Base-by-base conservation (phyloP, 306 rosid species). In the cucumber (Cucumis sativus) region DNA sequence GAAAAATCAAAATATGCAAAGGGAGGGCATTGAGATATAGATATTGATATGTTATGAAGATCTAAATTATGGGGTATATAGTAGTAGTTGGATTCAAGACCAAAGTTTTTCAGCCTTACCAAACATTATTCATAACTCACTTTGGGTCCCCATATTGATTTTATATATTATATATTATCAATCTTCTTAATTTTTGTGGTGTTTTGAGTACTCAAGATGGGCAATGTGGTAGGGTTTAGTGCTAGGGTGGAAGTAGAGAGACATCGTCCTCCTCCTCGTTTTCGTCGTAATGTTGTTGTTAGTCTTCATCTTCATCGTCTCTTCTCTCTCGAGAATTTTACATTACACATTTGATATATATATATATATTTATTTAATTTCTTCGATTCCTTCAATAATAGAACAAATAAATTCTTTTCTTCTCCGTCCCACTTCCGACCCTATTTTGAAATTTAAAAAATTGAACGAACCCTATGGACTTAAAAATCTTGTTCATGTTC, bases 51-150 rank as follows among this genome's bases (percentile, higher is more conserved):
- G 9, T 37, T 43, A 1, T 76, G 54, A 41, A 59, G 17, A 63
- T 33, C n/a, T 73, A 61, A 18, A 33, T 47, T 55, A 69, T 12
- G 60, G 79, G 74, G 20, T 77, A 76, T 76, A 76, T 57, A 78
- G 88, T 58, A 80, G 84, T 76, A 81, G 83, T 82, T 84, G 87
- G 58, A 73, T 84, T 66, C 76, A 77, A 66, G 79, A 85, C 80
- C 78, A 67, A 69, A 67, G 28, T 40, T 65, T 65, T 30, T 23
- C 56, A 63, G 28, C 63, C 80, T 41, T 41, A 79, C 81, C 86
- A 61, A 62, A 75, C 79, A 39, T n/a, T 30, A 84, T 61, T 60
- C 76, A 41, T 52, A 62, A 60, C 57, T 77, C 77, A 41, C 25
- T 14, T 49, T 54, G 79, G 80, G 84, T 78, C 86, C 82, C 81